Conservation (phyloP, 1,284 basidiomycete genomes). For the Agaricales sp. region DNA sequence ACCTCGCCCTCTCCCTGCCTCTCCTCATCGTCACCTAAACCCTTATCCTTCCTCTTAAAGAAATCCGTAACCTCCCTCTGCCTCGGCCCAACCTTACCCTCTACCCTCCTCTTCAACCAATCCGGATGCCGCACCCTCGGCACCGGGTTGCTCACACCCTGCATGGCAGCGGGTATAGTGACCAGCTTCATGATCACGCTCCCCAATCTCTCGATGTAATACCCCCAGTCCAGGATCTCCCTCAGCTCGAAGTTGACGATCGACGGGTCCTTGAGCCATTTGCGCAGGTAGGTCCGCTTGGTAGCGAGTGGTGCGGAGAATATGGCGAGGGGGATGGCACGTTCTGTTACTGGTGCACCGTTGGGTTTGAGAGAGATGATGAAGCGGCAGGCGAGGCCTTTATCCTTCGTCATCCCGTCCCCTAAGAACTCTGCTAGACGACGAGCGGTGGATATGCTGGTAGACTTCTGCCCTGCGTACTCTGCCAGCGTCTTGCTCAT, state of each 20-base stretch:
- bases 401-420: constrained; percentile 99
- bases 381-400: constrained; percentile 97
- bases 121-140: constrained; percentile 95
- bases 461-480: constrained; percentile 95
- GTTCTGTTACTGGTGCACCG: constrained; percentile 94
- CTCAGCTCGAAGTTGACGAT: constrained; percentile 87
- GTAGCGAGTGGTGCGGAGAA: constrained; percentile 92
- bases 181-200: constrained; percentile 99
- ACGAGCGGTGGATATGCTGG: constrained; percentile 93
- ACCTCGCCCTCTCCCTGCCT: constrained; percentile 21
- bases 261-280: constrained; percentile 93
- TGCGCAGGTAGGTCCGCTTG: constrained; percentile 86
- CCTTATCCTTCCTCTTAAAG: constrained; percentile 41
- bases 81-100: constrained; percentile 95
- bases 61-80: constrained; percentile 98
- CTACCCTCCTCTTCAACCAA: constrained; percentile 92
- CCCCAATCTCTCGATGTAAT: constrained; percentile 96
- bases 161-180: constrained; percentile 98
- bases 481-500: constrained; percentile 98
- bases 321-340: constrained; percentile 97
- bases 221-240: constrained; percentile 95
- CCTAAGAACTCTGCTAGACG: constrained; percentile 96
- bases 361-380: constrained; percentile 94
- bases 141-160: constrained; percentile 94
- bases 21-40: neutral